Conservation (phyloP, 2,329 filamentous ascomycete species). For the Mycosphaerelloides madeirae region DNA sequence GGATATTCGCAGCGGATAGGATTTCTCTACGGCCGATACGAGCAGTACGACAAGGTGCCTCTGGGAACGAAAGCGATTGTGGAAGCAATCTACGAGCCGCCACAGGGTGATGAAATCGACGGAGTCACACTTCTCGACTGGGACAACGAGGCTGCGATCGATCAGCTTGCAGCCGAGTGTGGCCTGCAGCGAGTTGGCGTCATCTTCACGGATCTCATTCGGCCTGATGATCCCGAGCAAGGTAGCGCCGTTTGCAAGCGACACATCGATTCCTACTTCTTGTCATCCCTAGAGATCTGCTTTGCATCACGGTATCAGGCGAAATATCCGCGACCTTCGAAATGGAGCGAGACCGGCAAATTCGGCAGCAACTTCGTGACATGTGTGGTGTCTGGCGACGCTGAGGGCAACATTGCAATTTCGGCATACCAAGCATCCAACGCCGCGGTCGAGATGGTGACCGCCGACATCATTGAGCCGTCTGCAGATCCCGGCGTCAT, state of each 20-base stretch:
- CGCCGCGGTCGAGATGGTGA: constrained; percentile 93
- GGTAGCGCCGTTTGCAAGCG: constrained; percentile 90
- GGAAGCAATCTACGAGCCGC: constrained; percentile 94
- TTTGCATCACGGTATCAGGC: constrained; percentile 87
- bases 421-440: constrained; percentile 94
- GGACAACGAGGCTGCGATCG: constrained; percentile 77
- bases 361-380: constrained; percentile 98
- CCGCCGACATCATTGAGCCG: constrained; percentile 89
- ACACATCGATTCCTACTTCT: constrained; percentile 89
- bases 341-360: constrained; percentile 91
- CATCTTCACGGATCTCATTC: constrained; percentile 88
- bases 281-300: constrained; percentile 85
- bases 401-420: constrained; percentile 79
- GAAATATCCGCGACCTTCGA: constrained; percentile 80
- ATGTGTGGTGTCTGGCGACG: constrained; percentile 90
- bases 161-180: constrained; percentile 74
- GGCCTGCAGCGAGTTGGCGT: constrained; percentile 85
- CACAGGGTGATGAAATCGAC: constrained; percentile 82
- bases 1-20: constrained; percentile 80
- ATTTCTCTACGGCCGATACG: constrained; percentile 85
- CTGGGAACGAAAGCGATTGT: constrained; percentile 93
- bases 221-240: constrained; percentile 64
- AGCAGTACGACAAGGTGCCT: constrained; percentile 87
- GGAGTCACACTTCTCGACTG: constrained; percentile 81
- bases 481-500: constrained; percentile 90